These are phyloP conservation scores for Phytophthora citricola DNA, from an alignment of 352 stramenopile genomes.

Conservation along the genomic window DNA sequence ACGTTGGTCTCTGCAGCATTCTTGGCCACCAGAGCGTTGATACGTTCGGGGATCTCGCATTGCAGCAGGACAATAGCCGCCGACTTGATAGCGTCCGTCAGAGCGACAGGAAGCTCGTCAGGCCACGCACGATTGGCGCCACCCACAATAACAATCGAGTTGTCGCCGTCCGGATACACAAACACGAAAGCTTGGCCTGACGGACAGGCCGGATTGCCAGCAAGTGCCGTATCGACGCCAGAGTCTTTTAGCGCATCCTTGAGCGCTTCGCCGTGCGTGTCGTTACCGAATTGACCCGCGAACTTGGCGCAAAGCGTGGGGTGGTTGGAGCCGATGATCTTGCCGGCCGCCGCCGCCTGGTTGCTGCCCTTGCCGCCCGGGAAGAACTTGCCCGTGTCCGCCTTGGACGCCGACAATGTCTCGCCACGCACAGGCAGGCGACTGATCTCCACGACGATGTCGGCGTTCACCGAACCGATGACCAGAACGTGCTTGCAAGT, in stretches of 20 bases:
- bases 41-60: slow-evolving; percentile 63
- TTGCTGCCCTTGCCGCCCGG: slow-evolving; percentile 84
- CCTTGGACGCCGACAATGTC: slow-evolving; percentile 59
- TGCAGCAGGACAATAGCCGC: slow-evolving; percentile 77
- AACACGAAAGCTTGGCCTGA: slow-evolving; percentile 88
- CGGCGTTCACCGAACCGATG: slow-evolving; percentile 86
- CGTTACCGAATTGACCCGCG: slow-evolving; percentile 76
- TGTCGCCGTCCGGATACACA: slow-evolving; percentile 81
- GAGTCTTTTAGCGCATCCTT: slow-evolving; percentile 39
- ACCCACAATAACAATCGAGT: slow-evolving; percentile 87
- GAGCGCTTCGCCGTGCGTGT: slow-evolving; percentile 63
- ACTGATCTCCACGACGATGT: slow-evolving; percentile 80
- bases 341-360: slow-evolving; percentile 69
- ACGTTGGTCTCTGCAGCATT: slow-evolving; percentile 49
- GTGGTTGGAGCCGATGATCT: slow-evolving; percentile 42
- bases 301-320: slow-evolving; percentile 50
- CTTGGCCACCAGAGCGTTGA: slow-evolving; percentile 68
- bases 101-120: slow-evolving; percentile 31
- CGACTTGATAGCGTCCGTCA: slow-evolving; percentile 54
- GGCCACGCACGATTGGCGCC: slow-evolving; percentile 79
- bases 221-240: slow-evolving; percentile 49
- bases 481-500: slow-evolving; percentile 58
- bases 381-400: slow-evolving; percentile 70
- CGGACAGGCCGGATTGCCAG: slow-evolving; percentile 46
- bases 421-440: slow-evolving; percentile 73